Evolutionary conservation across 2,329 filamentous ascomycete genomes (phyloP).

Genomic region (Aspergillus ruber): DNA sequence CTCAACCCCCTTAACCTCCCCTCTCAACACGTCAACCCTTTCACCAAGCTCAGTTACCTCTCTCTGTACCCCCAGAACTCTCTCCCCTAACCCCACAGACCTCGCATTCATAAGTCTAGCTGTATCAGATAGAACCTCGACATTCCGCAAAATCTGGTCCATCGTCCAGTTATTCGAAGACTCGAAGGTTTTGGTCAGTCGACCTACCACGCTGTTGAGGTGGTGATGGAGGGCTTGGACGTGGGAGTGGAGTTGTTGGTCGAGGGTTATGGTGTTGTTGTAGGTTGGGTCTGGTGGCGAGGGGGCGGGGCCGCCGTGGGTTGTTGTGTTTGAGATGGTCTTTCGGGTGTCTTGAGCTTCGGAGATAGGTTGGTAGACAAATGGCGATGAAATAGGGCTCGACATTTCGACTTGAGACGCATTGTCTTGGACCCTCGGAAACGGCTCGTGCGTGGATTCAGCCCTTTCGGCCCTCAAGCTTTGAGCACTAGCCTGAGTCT

Average conservation of each 20-base stretch:
- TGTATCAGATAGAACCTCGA: slow-evolving; percentile 12
- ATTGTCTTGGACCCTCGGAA: neutral
- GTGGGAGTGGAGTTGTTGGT: slow-evolving; percentile 15
- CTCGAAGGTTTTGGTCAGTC: slow-evolving; percentile 10
- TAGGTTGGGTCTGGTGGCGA: slow-evolving; percentile 17
- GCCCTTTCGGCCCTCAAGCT: slow-evolving; percentile 10
- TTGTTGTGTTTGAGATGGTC: slow-evolving; percentile 1
- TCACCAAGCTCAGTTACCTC: neutral
- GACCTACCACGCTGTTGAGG: slow-evolving; percentile 8
- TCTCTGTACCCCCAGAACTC: slow-evolving; percentile 7
- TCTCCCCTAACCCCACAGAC: slow-evolving; percentile 10
- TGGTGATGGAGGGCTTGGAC: slow-evolving; percentile 17
- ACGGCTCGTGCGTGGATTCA: neutral
- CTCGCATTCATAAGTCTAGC: slow-evolving; percentile 9
- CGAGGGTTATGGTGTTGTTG: slow-evolving; percentile 16
- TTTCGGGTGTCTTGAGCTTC: neutral
- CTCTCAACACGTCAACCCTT: neutral
- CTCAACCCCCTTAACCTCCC: slow-evolving; percentile 8
- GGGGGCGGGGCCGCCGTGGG: slow-evolving; percentile 18
- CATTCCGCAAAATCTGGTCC: slow-evolving; percentile 15
- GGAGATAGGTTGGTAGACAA: neutral
- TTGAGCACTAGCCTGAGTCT: slow-evolving; percentile 3
- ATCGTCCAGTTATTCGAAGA: slow-evolving; percentile 15
- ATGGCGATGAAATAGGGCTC: slow-evolving; percentile 3
- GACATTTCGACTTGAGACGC: no score